These are phyloP conservation scores for Venturia carpophila DNA, from an alignment of 2,329 filamentous ascomycete species.

Conservation along the genomic window DNA sequence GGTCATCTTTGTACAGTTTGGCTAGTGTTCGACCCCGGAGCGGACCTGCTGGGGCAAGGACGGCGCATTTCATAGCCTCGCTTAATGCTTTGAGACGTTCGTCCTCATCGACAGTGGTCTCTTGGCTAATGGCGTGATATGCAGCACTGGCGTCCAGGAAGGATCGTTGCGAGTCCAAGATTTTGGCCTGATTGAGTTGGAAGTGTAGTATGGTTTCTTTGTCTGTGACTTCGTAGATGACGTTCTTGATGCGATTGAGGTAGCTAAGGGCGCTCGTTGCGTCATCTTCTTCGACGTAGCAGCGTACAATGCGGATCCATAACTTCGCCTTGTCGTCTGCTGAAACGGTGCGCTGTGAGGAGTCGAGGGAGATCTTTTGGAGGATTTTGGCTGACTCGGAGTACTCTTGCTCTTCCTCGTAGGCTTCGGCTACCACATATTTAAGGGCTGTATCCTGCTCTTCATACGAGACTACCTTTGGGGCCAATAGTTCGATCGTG, in stretches of 20 bases:
- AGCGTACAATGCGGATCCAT: conserved; percentile 90
- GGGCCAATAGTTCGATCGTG: conserved; percentile 58
- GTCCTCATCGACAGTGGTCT: conserved; percentile 69
- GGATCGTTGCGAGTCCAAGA: conserved; percentile 80
- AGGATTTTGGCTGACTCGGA: conserved; percentile 67
- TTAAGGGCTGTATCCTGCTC: conserved; percentile 77
- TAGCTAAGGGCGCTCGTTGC: conserved; percentile 76
- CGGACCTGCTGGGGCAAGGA: conserved; percentile 86
- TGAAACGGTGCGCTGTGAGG: conserved; percentile 73
- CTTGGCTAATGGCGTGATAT: conserved; percentile 82
- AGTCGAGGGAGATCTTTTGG: conserved; percentile 79
- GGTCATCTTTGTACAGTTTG: conserved; percentile 88
- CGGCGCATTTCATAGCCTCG: conserved; percentile 84
- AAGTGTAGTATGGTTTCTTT: conserved; percentile 74
- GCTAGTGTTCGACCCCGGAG: conserved; percentile 71
- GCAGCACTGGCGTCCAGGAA: conserved; percentile 82
- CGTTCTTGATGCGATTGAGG: conserved; percentile 90
- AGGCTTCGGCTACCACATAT: conserved; percentile 71
- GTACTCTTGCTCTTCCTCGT: conserved; percentile 78
- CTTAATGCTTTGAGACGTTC: conserved; percentile 78
- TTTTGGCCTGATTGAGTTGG: conserved; percentile 82
- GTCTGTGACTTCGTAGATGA: conserved; percentile 72
- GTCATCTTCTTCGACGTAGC: conserved; percentile 92
- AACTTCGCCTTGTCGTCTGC: conserved; percentile 74
- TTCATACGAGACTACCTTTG: conserved; percentile 66